Evolutionary conservation across 2,329 filamentous ascomycete genomes (phyloP).

Genomic region (Aspergillus pseudotamarii): DNA sequence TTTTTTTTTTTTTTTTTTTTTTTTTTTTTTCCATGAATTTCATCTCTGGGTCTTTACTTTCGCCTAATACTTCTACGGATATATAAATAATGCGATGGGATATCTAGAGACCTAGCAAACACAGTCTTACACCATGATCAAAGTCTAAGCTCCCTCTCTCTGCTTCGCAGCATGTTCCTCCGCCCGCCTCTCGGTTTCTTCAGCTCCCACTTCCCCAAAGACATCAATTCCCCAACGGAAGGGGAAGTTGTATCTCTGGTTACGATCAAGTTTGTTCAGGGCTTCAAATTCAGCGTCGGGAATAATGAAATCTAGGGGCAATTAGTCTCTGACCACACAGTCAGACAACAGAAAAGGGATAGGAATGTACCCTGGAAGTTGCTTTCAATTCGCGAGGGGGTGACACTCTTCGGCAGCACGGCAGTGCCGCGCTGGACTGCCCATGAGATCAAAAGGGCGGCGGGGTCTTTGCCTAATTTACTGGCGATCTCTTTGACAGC

Average conservation of each 20-base stretch:
- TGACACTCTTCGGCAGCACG: slow-evolving; percentile 60
- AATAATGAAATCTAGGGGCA: slow-evolving; percentile 32
- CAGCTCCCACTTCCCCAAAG: slow-evolving; percentile 40
- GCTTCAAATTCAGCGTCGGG: slow-evolving; percentile 38
- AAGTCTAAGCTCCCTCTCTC: slow-evolving; percentile 14
- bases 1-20: no score
- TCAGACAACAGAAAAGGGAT: background rate
- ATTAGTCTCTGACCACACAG: slow-evolving; percentile 1
- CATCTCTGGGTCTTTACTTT: no score
- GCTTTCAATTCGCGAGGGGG: slow-evolving; percentile 52
- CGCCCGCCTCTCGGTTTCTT: slow-evolving; percentile 32
- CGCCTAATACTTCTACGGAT: background rate
- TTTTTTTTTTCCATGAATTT: no score
- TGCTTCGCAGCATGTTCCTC: slow-evolving; percentile 32
- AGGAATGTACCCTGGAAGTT: slow-evolving; percentile 47
- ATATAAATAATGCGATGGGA: background rate
- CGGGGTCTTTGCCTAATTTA: slow-evolving; percentile 61
- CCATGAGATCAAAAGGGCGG: slow-evolving; percentile 59
- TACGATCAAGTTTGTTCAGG: slow-evolving; percentile 38
- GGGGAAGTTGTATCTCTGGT: slow-evolving; percentile 42
- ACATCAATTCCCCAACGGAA: slow-evolving; percentile 43
- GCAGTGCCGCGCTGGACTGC: slow-evolving; percentile 57
- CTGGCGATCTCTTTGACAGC: slow-evolving; percentile 64
- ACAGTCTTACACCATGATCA: background rate
- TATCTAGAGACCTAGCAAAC: background rate